A percentile compares a stretch with the other conserved stretches of the same genome.
phyloP scores from a whole-genome alignment of 768 basidiomycete genomes.

The Lanmaoa pseudosensibilis region DNA sequence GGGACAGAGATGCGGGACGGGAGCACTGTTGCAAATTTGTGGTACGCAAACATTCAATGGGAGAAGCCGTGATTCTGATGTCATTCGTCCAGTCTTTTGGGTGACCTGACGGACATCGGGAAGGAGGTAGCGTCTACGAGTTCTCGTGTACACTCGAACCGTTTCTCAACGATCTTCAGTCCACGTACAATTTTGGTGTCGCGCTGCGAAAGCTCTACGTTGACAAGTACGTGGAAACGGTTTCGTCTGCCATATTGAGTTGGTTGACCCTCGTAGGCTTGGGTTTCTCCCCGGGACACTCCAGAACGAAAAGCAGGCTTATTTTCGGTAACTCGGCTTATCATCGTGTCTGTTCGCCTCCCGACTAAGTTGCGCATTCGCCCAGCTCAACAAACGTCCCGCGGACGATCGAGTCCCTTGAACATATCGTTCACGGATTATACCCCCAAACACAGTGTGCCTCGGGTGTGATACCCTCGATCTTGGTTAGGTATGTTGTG shows the following conservation, averaged over 20 bases:
- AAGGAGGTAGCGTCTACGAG: conserved; percentile 46
- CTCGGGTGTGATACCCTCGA: conserved; percentile 43
- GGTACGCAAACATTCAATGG: conserved; percentile 42
- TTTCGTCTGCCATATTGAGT: neutral
- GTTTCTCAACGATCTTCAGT: conserved; percentile 38
- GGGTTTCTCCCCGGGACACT: conserved; percentile 60
- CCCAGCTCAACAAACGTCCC: conserved; percentile 72
- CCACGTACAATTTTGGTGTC: conserved; percentile 62
- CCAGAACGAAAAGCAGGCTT: conserved; percentile 44
- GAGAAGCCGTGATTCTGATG: neutral
- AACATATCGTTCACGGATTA: conserved; percentile 71
- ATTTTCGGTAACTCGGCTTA: conserved; percentile 52
- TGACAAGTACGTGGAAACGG: conserved; percentile 47
- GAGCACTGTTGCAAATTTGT: conserved; percentile 52
- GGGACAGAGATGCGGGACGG: conserved; percentile 62
- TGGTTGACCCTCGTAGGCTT: conserved; percentile 42
- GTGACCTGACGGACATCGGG: conserved; percentile 52
- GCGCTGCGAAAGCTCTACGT: conserved; percentile 65
- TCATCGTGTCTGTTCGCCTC: neutral
- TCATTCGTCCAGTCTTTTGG: conserved; percentile 52
- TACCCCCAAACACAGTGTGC: conserved; percentile 58
- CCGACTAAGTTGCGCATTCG: neutral
- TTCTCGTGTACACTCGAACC: neutral
- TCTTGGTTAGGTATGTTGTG: conserved; percentile 53
- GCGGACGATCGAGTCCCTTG: conserved; percentile 71